phyloP scores from a whole-genome alignment of 257 asterid species.

The Penstemon newberryi region DNA sequence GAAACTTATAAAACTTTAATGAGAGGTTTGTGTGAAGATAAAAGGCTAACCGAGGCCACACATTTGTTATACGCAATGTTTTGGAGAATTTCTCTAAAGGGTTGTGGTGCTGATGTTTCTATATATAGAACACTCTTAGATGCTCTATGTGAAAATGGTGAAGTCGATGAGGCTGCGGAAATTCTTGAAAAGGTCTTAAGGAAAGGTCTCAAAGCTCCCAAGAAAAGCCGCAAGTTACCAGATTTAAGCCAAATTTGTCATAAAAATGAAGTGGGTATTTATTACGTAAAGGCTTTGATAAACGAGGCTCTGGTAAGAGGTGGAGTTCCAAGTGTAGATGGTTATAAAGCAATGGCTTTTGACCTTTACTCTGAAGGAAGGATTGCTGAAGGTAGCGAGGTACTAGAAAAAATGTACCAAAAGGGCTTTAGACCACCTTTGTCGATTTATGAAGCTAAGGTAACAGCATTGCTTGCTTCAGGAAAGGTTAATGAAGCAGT shows the following conservation, averaged over 20 bases:
- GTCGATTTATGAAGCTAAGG: constrained; percentile 64
- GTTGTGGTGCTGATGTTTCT: constrained; percentile 74
- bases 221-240: constrained; percentile 44
- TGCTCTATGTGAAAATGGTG: constrained; percentile 75
- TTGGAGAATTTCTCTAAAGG: constrained; percentile 83
- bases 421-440: constrained; percentile 56
- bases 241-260: constrained; percentile 47
- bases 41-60: constrained; percentile 70
- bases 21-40: constrained; percentile 84
- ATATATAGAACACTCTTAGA: constrained; percentile 68
- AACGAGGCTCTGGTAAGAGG: constrained; percentile 68
- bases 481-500: constrained; percentile 60
- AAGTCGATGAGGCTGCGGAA: constrained; percentile 63
- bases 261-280: constrained; percentile 35
- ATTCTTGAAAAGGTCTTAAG: constrained; percentile 65
- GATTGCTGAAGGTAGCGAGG: constrained; percentile 59
- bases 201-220: constrained; percentile 84
- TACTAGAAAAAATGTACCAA: constrained; percentile 56
- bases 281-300: constrained; percentile 50
- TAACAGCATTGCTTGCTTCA: constrained; percentile 47
- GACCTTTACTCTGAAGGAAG: constrained; percentile 74
- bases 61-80: constrained; percentile 79
- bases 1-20: constrained; percentile 70
- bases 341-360: constrained; percentile 61
- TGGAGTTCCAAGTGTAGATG: constrained; percentile 62